Evolutionary conservation across 2,329 filamentous ascomycete species (phyloP), one percentile per base, ranked within the genome.

Genomic region (Aspergillus ruber): DNA sequence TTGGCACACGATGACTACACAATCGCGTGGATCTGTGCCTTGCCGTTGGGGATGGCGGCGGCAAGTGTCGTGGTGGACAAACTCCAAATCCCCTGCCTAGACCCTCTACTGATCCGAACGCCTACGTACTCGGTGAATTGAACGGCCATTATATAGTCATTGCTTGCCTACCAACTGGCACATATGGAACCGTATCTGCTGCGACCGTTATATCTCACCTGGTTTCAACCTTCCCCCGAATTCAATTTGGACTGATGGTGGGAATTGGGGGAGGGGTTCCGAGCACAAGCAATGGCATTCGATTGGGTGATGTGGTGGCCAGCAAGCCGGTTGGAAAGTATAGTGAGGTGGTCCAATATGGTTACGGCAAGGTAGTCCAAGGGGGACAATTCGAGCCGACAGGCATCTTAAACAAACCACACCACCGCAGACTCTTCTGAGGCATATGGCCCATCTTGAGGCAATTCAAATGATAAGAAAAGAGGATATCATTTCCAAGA

Each of bases 301-400:
- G 53, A 13, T 40, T 64, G 2, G 61, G 62, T 1, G 61, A 64
- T 48, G 55, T 62, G 2, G 53, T 63, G 9, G 46, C 63, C 18
- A 63, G 61, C 8, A 27, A 27, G 25, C 25, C 25, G 1, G 25
- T 27, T 10, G 25, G 25, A 27, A 27, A 8, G 8, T 27, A 27
- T 48, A 48, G 48, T 32, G 49, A 44, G 3, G 46, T 62, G 3
- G 46, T 59, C 7, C 52, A 58, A 41, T 59, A 55, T 44, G 57
- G 61, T 21, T 52, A 60, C n/a, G 59, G 56, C 12, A 51, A 51
- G 25, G 8, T 3, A 36, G 50, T 15, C 42, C 52, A 1, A 43
- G 46, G 27, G 42, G 41, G 0, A 50, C 54, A 23, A 27, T 49
- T 3, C 50, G 51, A 2, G 59, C 56, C 36, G 35, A 35, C 25